Conservation (phyloP, 2,329 filamentous ascomycete genomes). For the Taxawa tesnikishii region DNA sequence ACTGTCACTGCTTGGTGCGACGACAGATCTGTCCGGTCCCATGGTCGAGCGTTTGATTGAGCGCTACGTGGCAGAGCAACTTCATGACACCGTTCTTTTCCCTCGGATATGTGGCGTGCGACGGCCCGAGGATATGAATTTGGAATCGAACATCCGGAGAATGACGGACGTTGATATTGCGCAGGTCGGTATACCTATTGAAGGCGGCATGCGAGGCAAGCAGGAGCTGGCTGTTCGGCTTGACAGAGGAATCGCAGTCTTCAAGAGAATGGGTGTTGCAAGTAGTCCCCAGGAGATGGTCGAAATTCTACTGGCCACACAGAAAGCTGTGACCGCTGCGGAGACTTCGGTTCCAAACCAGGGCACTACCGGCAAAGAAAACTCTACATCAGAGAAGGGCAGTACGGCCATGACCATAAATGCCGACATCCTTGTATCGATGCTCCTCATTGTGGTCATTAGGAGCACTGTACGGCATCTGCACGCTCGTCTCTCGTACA, state of each 20-base stretch:
- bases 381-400: conserved; percentile 35
- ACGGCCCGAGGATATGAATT: conserved; percentile 68
- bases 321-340: conserved; percentile 65
- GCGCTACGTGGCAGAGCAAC: conserved; percentile 83
- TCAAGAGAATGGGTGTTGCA: conserved; percentile 69
- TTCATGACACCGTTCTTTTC: conserved; percentile 76
- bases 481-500: conserved; percentile 82
- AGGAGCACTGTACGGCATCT: conserved; percentile 77
- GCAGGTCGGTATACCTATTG: conserved; percentile 80
- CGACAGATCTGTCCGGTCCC: conserved; percentile 84
- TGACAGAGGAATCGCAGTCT: conserved; percentile 70
- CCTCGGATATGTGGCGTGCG: conserved; percentile 68
- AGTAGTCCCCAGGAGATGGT: conserved; percentile 84
- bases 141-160: conserved; percentile 80
- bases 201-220: conserved; percentile 66
- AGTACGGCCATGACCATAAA: conserved; percentile 54
- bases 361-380: conserved; percentile 16
- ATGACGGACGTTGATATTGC: conserved; percentile 93
- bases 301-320: conserved; percentile 62
- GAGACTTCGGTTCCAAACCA: conserved; percentile 23
- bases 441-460: conserved; percentile 86
- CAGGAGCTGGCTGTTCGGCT: conserved; percentile 69
- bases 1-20: conserved; percentile 78
- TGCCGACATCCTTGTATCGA: conserved; percentile 83
- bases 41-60: conserved; percentile 90